Evolutionary conservation across 108 stramenopile species (phyloP).

Genomic region (Aureococcus anophagefferens): DNA sequence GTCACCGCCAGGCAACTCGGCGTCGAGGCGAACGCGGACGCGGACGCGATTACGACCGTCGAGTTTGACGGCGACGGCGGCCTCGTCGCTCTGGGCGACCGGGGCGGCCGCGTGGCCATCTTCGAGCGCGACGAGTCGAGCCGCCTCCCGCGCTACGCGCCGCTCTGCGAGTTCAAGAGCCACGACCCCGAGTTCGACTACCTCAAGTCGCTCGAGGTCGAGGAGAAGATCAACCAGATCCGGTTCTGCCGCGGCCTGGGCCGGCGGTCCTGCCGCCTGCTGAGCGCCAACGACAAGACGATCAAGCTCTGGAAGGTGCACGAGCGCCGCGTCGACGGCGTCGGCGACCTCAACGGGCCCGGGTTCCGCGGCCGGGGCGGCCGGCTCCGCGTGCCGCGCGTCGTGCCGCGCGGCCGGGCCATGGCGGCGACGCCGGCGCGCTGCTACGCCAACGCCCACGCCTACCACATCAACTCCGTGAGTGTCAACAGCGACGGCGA

Average conservation of each 20-base stretch:
- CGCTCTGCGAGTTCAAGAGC: slow-evolving; percentile 48
- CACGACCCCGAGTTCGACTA: slow-evolving; percentile 64
- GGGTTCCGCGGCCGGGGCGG: background rate
- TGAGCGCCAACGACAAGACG: slow-evolving; percentile 55
- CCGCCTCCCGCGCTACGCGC: slow-evolving; percentile 23
- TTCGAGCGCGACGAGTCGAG: too few relatives aligned
- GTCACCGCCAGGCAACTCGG: too few relatives aligned
- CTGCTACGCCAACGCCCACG: slow-evolving; percentile 20
- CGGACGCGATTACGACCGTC: slow-evolving; percentile 30
- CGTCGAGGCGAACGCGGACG: slow-evolving; percentile 32
- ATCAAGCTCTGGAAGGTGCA: slow-evolving; percentile 50
- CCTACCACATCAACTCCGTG: slow-evolving; percentile 60
- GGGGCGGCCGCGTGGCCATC: slow-evolving; percentile 35
- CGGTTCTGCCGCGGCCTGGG: slow-evolving; percentile 36
- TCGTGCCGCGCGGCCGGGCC: too few relatives aligned
- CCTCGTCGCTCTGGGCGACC: slow-evolving; percentile 37
- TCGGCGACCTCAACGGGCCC: slow-evolving; percentile 1
- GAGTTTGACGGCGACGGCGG: slow-evolving; percentile 30
- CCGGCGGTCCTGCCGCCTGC: slow-evolving; percentile 33
- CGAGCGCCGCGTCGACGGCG: slow-evolving; percentile 21
- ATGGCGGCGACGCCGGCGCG: too few relatives aligned
- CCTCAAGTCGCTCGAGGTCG: slow-evolving; percentile 54
- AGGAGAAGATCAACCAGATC: slow-evolving; percentile 61
- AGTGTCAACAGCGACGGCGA: slow-evolving; percentile 43
- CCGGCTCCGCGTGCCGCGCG: too few relatives aligned